Base-by-base conservation (phyloP, 371 early-diverging fungal genomes). In the Mucor racemosus region DNA sequence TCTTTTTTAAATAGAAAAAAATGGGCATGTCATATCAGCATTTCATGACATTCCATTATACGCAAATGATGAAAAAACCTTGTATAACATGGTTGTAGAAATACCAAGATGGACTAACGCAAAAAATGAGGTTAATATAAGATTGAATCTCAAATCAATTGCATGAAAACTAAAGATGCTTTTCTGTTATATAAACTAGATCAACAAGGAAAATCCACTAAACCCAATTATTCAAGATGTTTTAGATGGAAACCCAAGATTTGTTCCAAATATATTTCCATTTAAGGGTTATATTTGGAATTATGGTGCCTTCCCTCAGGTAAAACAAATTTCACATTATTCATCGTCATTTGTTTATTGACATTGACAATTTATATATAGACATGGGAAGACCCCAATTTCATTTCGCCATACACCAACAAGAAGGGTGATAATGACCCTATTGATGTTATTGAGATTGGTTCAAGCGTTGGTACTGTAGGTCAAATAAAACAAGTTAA, bases 231-330 rank as follows among this genome's bases (percentile, higher is more conserved):
- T 88, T 81, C 97, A 98, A 78, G 99, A 99, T 77, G 82, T 89
- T 62, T 94, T 95, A 86, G 95, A 99, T 81, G 95, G 93, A 69
- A 92, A 93, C 78, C 89, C 94, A 53, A 86, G 99, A 67, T 98
- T 88, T 82, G 94, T 97, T 56, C 85, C 90, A 71, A 98, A 98
- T 86, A 86, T 93, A 68, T 98, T 95, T 87, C 99, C 98, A 14
- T 92, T 91, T 86, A 94, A 95, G 77, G 99, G 99, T 48, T 99
- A 97, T 82, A 91, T 94, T 69, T 98, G 97, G 97, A 99, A 99
- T 90, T 98, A 98, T 71, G 98, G 98, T 64, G 97, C 97, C 40
- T 81, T 97, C 68, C 98, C 97, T 46, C 90, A 86, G 55, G 78
- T 78, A 75, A 35, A 13, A 14, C 26, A 36, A 1, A 5, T 15